These are phyloP conservation scores for Trichosanthes cucumerina DNA, from an alignment of 306 rosid species.

Conservation along the genomic window DNA sequence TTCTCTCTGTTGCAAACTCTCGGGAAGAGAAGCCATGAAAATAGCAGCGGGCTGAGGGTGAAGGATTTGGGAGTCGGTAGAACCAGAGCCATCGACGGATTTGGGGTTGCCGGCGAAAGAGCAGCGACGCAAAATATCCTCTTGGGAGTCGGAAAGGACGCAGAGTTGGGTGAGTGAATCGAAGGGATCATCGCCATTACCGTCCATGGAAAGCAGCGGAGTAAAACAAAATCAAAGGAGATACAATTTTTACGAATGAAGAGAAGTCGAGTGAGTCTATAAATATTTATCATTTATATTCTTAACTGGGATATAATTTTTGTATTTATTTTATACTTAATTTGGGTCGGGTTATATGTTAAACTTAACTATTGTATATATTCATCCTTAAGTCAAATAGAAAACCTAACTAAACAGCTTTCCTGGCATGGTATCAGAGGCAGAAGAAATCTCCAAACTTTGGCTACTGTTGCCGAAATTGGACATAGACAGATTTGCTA, in stretches of 20 bases:
- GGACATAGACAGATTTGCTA: no score
- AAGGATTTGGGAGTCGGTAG: neutral
- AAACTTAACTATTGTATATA: no score
- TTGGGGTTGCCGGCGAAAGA: constrained; percentile 1
- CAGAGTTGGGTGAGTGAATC: neutral
- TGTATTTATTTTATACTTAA: no score
- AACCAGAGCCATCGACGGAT: neutral
- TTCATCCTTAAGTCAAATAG: no score
- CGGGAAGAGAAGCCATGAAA: neutral
- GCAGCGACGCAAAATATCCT: neutral
- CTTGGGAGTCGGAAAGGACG: neutral
- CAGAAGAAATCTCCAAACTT: no score
- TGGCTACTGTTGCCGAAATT: no score
- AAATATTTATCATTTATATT: no score
- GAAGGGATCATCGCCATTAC: neutral
- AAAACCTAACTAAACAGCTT: no score
- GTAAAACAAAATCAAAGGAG: neutral
- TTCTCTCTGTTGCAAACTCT: neutral
- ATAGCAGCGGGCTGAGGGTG: neutral
- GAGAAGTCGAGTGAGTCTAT: neutral
- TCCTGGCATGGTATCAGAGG: no score
- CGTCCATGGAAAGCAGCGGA: neutral
- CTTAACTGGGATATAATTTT: no score
- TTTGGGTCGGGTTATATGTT: no score
- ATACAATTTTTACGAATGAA: neutral